A percentile compares a stretch with the other conserved stretches of the same genome.
phyloP scores from a whole-genome alignment of 2,329 filamentous ascomycete genomes.

The Aspergillus tubingensis region DNA sequence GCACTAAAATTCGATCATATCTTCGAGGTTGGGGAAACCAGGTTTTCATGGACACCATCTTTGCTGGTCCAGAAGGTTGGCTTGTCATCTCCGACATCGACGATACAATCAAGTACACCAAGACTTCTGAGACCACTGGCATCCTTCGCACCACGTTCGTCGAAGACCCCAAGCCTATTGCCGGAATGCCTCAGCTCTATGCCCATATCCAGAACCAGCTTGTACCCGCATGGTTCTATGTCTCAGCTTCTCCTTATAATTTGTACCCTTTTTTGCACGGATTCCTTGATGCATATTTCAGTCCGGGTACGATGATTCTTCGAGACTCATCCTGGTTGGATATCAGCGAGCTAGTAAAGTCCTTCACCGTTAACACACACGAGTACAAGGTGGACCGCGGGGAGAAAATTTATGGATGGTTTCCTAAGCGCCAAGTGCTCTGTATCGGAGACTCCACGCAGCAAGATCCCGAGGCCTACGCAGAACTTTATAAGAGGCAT shows the following conservation, averaged over 20 bases:
- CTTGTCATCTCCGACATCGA: constrained; percentile 86
- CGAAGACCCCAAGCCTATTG: constrained; percentile 68
- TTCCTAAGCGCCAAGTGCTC: constrained; percentile 77
- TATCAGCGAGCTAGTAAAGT: constrained; percentile 74
- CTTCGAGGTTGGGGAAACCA: constrained; percentile 27
- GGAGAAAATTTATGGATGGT: constrained; percentile 73
- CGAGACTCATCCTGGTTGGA: constrained; percentile 87
- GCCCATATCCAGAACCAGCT: constrained; percentile 59
- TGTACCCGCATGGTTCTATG: constrained; percentile 82
- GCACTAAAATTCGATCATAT: constrained; percentile 48
- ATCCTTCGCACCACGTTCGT: constrained; percentile 84
- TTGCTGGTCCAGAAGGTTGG: constrained; percentile 78
- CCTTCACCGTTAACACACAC: constrained; percentile 76
- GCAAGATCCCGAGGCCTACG: constrained; percentile 87
- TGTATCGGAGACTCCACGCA: constrained; percentile 90
- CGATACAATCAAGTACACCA: constrained; percentile 91
- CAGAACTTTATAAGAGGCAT: constrained; percentile 68
- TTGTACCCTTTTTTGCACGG: constrained; percentile 81
- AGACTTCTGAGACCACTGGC: constrained; percentile 75
- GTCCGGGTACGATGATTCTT: constrained; percentile 76
- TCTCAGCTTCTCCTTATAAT: constrained; percentile 92
- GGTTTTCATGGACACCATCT: constrained; percentile 70
- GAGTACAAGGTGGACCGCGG: constrained; percentile 84
- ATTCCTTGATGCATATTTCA: constrained; percentile 73
- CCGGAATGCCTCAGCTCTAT: constrained; percentile 86